Evolutionary conservation across 1,139 yeast species (phyloP), one percentile per base, ranked within the genome.

Genomic region (Saccharomycopsis hybrid): DNA sequence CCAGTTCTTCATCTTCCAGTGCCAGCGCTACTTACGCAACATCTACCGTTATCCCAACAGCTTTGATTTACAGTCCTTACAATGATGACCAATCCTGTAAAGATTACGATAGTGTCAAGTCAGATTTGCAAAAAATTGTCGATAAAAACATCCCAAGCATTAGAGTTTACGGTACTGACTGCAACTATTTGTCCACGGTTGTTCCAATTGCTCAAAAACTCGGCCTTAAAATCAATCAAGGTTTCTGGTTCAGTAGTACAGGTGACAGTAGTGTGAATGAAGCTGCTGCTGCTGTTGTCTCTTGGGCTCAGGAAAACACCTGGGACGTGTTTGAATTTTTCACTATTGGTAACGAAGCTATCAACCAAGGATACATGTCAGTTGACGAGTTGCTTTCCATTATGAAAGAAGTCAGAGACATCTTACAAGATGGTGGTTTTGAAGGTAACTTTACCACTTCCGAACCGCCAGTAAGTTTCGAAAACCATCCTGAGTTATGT

Each of bases 341-440:
- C 58, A 84, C 95, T 28, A 73, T 89, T 54, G 97, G 96, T 54
- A 89, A 89, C 62, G 97, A 89, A 68, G 96, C 95, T 31, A 70
- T 89, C 53, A 75, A 75, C 59, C 73, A 80, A 42, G 80, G 80
- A 8, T 85, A 66, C 65, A 71, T 77, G 58, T 62, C 83, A 5
- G 87, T 77, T 13, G 60, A 66, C 30, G 82, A 82, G 18, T 74
- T 89, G 56, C 70, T 82, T 35, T 53, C 66, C 48, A 87, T 87
- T 66, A 82, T 88, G 54, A 56, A 77, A 2, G 67, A 78, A 5
- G 94, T 86, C 49, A 84, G 80, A 63, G 46, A 71, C 9, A 67
- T 68, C 56, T 74, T 89, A 54, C 63, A 69, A 52, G 65, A 63
- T 48, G 90, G 87, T 29, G 97, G 97, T 27, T 89, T 81, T 68